A percentile compares a stretch with the other conserved stretches of the same genome.
phyloP scores from a whole-genome alignment of 2,329 filamentous ascomycete species.

The Ceratocystis cacaofunesta region DNA sequence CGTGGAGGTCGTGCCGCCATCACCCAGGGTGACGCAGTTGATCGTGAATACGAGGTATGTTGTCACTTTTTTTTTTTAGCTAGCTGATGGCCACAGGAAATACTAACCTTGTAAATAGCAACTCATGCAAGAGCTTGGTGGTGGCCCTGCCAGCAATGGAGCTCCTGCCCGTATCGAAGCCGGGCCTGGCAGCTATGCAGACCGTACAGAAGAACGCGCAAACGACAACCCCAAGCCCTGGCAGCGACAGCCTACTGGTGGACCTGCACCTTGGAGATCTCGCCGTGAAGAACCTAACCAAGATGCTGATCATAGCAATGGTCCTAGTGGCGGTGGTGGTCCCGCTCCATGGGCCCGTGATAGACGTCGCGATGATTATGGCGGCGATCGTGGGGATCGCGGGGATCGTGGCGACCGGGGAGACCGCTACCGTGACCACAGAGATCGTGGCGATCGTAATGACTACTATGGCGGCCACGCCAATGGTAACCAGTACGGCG shows the following conservation, averaged over 20 bases:
- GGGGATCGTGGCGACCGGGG: conserved; percentile 11
- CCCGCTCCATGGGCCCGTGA: conserved; percentile 50
- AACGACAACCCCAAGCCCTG: conserved; percentile 56
- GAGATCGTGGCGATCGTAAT: conserved; percentile 8
- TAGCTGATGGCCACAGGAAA: conserved; percentile 4
- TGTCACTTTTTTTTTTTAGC: not conserved
- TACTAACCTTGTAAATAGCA: conserved; percentile 43
- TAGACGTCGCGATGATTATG: conserved; percentile 35
- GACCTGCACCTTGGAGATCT: conserved; percentile 64
- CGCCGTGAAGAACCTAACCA: conserved; percentile 37
- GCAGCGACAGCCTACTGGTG: conserved; percentile 74
- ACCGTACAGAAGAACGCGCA: conserved; percentile 33
- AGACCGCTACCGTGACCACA: conserved; percentile 19
- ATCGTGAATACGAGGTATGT: conserved; percentile 86
- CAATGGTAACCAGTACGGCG: conserved; percentile 18
- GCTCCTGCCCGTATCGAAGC: conserved; percentile 75
- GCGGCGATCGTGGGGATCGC: conserved; percentile 22
- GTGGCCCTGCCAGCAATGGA: conserved; percentile 41
- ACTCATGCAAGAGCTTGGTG: conserved; percentile 94
- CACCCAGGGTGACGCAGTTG: conserved; percentile 60
- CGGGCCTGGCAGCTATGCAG: conserved; percentile 52
- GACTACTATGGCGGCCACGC: conserved; percentile 22
- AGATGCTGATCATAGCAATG: conserved; percentile 29
- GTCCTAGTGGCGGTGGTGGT: conserved; percentile 30
- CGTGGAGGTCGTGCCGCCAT: conserved; percentile 47